These are phyloP conservation scores for Geotrichum aggregatum DNA, from an alignment of 1,139 yeast species.

Conservation along the genomic window DNA sequence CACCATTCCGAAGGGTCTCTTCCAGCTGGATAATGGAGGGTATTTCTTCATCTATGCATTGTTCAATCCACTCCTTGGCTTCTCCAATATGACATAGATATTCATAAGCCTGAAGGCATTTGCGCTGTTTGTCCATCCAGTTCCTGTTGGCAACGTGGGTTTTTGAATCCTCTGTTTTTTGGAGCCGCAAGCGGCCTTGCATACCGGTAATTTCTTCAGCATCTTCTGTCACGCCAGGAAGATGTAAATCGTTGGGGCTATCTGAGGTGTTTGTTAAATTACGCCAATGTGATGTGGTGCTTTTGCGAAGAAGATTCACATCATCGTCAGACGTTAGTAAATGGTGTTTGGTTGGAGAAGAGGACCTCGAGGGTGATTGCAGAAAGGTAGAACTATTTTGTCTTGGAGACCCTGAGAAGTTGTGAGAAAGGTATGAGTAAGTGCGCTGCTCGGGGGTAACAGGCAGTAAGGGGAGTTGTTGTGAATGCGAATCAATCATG, in stretches of 20 bases:
- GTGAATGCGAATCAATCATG: constrained; percentile 6
- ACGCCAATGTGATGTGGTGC: constrained; percentile 19
- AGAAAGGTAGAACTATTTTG: neutral
- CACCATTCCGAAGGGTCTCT: constrained; percentile 75
- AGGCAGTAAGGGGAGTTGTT: constrained; percentile 1
- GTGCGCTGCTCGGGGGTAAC: constrained; percentile 1
- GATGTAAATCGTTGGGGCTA: constrained; percentile 16
- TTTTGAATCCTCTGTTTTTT: constrained; percentile 34
- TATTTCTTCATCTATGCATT: constrained; percentile 49
- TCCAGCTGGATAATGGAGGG: constrained; percentile 55
- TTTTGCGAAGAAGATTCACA: constrained; percentile 17
- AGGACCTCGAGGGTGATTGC: constrained; percentile 1
- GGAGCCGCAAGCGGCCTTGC: constrained; percentile 38
- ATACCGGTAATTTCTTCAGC: constrained; percentile 40
- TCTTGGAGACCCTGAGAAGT: neutral
- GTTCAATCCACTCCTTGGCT: constrained; percentile 73
- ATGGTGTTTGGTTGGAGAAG: constrained; percentile 19
- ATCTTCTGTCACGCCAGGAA: constrained; percentile 33
- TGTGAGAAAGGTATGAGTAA: constrained; percentile 2
- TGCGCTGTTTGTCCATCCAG: constrained; percentile 46
- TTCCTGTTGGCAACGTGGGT: constrained; percentile 33
- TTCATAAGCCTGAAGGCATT: constrained; percentile 59
- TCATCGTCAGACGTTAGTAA: constrained; percentile 18
- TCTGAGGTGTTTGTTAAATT: constrained; percentile 15
- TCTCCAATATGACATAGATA: constrained; percentile 86